A percentile compares a stretch with the other conserved stretches of the same genome.
Conservation (phyloP, 768 basidiomycete species). For the Tricholoma furcatifolium region DNA sequence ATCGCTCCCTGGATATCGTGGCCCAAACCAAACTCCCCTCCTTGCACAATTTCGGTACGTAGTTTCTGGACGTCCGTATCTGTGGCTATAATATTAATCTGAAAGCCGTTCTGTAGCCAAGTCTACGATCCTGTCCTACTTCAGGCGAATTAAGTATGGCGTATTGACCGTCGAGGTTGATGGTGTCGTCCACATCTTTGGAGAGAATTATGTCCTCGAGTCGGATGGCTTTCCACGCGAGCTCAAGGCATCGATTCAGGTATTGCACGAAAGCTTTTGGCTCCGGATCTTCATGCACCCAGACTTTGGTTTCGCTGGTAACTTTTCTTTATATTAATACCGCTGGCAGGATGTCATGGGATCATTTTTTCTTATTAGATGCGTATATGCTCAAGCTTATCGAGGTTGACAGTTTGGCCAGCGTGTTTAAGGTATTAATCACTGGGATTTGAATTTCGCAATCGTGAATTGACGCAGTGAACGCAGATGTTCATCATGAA, state of each 20-base stretch:
- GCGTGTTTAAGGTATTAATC: slow-evolving; percentile 5
- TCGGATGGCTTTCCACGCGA: slow-evolving; percentile 2
- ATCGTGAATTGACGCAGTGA: background rate
- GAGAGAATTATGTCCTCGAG: slow-evolving; percentile 2
- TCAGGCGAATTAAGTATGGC: slow-evolving; percentile 2
- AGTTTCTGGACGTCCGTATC: background rate
- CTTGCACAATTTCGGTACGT: background rate
- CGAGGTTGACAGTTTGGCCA: slow-evolving; percentile 6
- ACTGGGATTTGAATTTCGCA: background rate
- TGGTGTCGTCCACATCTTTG: background rate
- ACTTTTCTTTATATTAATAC: background rate
- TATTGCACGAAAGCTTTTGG: slow-evolving; percentile 11
- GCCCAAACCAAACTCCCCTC: background rate
- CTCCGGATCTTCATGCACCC: slow-evolving; percentile 10
- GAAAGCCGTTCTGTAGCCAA: background rate
- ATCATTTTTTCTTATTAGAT: background rate
- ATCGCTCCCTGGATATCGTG: background rate
- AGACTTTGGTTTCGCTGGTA: slow-evolving; percentile 11
- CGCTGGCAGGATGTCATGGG: background rate
- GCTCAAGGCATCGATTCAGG: slow-evolving; percentile 4
- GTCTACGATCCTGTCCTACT: slow-evolving; percentile 4
- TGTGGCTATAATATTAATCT: background rate
- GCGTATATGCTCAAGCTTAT: slow-evolving; percentile 10
- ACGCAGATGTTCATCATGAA: slow-evolving; percentile 11
- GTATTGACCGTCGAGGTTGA: slow-evolving; percentile 2